phyloP scores from a whole-genome alignment of 1,139 yeast species.

The Yamadazyma mexicana region DNA sequence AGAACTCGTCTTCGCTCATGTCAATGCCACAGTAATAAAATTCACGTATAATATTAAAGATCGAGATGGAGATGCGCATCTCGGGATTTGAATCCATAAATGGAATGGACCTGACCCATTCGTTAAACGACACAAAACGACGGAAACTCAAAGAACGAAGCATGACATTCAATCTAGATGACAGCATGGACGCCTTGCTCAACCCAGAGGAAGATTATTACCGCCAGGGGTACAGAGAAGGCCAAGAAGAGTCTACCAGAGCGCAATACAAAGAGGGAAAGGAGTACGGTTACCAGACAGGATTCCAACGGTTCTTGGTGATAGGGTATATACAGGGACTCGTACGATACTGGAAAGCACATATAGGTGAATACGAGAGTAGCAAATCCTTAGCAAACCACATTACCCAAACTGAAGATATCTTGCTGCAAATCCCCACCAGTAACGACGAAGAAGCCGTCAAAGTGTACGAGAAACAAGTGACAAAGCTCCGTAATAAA shows the following conservation, averaged over 20 bases:
- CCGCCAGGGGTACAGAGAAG: constrained; percentile 60
- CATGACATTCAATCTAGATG: constrained; percentile 16
- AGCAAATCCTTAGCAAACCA: constrained; percentile 25
- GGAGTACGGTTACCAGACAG: constrained; percentile 78
- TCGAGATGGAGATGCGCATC: constrained; percentile 7
- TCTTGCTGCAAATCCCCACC: constrained; percentile 25
- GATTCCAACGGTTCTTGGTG: constrained; percentile 65
- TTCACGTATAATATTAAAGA: not conserved
- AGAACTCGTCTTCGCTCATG: constrained; percentile 17
- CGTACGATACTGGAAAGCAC: constrained; percentile 35
- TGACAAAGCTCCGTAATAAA: constrained; percentile 53
- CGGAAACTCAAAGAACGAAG: constrained; percentile 9
- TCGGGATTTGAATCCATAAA: not conserved
- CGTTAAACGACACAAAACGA: constrained; percentile 6
- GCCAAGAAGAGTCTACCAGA: constrained; percentile 43
- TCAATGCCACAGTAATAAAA: not conserved
- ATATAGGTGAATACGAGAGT: constrained; percentile 18
- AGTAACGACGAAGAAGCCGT: constrained; percentile 51
- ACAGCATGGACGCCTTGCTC: constrained; percentile 49
- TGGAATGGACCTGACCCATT: constrained; percentile 2
- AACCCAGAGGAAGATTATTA: constrained; percentile 59
- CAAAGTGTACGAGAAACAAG: constrained; percentile 42
- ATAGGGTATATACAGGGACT: constrained; percentile 67
- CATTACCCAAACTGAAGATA: constrained; percentile 25
- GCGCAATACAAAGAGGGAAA: constrained; percentile 63